Evolutionary conservation across 2,329 filamentous ascomycete species (phyloP), one percentile per base, ranked within the genome.

Genomic region (Claviceps cyperi): DNA sequence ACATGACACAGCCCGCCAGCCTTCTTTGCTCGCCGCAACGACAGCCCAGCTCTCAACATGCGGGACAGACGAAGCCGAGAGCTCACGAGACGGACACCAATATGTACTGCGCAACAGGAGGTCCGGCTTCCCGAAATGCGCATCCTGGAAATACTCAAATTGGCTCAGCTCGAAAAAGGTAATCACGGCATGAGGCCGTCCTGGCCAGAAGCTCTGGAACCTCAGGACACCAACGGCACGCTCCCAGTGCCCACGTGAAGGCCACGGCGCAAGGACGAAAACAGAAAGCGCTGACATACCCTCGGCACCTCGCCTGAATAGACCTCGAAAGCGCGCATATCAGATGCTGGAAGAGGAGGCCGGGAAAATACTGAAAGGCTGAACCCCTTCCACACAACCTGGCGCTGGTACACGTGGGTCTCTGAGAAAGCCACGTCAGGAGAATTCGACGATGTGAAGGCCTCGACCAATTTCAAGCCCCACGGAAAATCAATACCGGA

Each of bases 291-390:
- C 44, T 3, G 22, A 8, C 35, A 13, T 22, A 4, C 32, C 19
- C 3, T 15, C n/a, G 35, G 19, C 3, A 22, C 44, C 44, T 17
- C 5, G 13, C 2, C 22, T 32, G 4, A 22, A 46, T n/a, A 46
- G n/a, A 13, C 9, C 44, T 15, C 44, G 32, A 37, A 41, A 43
- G 39, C 47, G 47, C 28, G 47, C 47, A n/a, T 48, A 37, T 11
- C 40, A 48, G 46, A 40, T 40, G 19, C 46, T 48, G 5, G 41
- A 48, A 28, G 22, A 48, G 11, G 46, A 51, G 40, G 19, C 50
- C 35, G 41, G 43, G 9, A 11, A 32, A 2, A 48, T 45, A 7
- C 40, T 48, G 22, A 44, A 41, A 6, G 40, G 32, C 19, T 48
- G 32, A 40, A 40, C 19, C 8, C 43, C 44, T 11, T 5, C 32